A percentile compares a stretch with the other conserved stretches of the same genome.
phyloP scores from a whole-genome alignment of 768 basidiomycete species.

The Naganishia kalamii region DNA sequence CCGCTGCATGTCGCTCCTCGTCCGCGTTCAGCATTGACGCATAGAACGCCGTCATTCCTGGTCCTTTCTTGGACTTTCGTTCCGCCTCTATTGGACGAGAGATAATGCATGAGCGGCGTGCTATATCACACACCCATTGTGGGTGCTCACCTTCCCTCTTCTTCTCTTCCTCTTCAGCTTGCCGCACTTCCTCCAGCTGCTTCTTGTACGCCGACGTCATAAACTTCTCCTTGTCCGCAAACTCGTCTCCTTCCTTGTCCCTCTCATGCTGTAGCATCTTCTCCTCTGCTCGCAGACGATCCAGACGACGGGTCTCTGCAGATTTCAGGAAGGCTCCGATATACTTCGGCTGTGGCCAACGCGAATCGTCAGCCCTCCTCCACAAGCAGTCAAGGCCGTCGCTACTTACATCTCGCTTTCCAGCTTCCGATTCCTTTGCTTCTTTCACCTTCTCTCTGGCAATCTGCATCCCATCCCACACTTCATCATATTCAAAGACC shows the following conservation, averaged over 20 bases:
- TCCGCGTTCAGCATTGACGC: conserved; percentile 44
- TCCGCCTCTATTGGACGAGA: conserved; percentile 36
- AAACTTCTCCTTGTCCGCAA: conserved; percentile 89
- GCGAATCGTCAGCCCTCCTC: neutral
- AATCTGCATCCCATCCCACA: conserved; percentile 92
- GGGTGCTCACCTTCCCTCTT: conserved; percentile 68
- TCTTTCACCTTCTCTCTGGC: conserved; percentile 68
- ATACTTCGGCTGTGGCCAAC: conserved; percentile 71
- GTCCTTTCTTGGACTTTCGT: conserved; percentile 40
- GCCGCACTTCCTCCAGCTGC: conserved; percentile 85
- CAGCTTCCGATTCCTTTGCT: conserved; percentile 66
- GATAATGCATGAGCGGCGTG: neutral
- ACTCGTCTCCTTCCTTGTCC: conserved; percentile 86
- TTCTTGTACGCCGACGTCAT: conserved; percentile 96
- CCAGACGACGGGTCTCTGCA: conserved; percentile 79
- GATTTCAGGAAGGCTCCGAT: conserved; percentile 70
- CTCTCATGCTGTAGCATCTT: conserved; percentile 94
- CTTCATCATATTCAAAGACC: conserved; percentile 91
- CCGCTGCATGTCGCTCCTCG: conserved; percentile 62
- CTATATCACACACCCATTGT: neutral
- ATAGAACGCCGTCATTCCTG: conserved; percentile 47
- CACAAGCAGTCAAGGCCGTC: neutral
- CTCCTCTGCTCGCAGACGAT: conserved; percentile 88
- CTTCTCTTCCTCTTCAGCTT: conserved; percentile 88
- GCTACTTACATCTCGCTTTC: conserved; percentile 65